Percentiles rank a stretch among this genome's conserved stretches.
phyloP scores from a whole-genome alignment of 192 early-diverging fungal species.

The Coemansia sp. region DNA sequence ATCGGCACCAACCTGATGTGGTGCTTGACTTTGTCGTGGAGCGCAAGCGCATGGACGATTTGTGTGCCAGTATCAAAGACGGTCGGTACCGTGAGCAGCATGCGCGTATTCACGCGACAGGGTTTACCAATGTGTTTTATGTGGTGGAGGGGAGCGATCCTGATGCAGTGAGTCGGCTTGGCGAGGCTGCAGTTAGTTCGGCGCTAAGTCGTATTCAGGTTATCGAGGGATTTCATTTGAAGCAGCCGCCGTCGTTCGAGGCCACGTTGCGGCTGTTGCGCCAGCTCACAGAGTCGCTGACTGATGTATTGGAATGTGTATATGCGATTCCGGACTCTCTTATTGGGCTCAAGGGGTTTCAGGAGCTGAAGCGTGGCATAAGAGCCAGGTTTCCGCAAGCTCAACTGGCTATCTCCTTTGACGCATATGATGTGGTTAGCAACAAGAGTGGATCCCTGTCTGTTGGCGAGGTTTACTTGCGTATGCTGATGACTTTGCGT shows the following conservation, averaged over 20 bases:
- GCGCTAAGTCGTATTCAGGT: conserved; percentile 76
- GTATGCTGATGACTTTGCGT: conserved; percentile 81
- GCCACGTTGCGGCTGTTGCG: conserved; percentile 82
- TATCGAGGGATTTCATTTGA: conserved; percentile 79
- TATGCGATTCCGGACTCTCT: conserved; percentile 58
- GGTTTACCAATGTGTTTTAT: conserved; percentile 77
- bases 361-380: conserved; percentile 54
- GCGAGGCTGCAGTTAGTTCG: conserved; percentile 65
- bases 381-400: conserved; percentile 29
- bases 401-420: conserved; percentile 62
- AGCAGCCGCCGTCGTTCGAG: conserved; percentile 70
- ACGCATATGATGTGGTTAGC: conserved; percentile 65
- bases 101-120: conserved; percentile 71
- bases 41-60: conserved; percentile 92
- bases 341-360: conserved; percentile 55
- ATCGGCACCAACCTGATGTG: conserved; percentile 57
- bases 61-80: conserved; percentile 89
- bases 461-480: conserved; percentile 74
- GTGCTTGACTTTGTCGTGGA: conserved; percentile 86
- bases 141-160: conserved; percentile 79
- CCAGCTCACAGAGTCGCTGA: conserved; percentile 60
- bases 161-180: conserved; percentile 63
- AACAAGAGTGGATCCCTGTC: conserved; percentile 72
- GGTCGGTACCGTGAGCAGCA: conserved; percentile 94
- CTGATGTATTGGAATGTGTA: conserved; percentile 56